These are phyloP conservation scores for Blumeriella jaapii DNA, from an alignment of 2,329 filamentous ascomycete genomes.

Conservation along the genomic window DNA sequence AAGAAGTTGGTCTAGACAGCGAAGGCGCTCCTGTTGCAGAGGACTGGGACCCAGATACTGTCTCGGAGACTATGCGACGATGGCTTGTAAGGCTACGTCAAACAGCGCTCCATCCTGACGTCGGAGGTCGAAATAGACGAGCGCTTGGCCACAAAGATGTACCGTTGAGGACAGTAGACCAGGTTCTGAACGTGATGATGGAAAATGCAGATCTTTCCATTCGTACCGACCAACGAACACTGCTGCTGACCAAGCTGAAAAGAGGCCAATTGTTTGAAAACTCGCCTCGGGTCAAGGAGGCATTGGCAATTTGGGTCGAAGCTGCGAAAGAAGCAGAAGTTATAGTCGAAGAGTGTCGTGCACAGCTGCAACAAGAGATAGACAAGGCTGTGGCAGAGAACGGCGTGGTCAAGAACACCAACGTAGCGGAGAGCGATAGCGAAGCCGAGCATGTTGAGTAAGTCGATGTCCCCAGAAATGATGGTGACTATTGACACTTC, in stretches of 20 bases:
- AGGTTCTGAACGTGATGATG: conserved; percentile 86
- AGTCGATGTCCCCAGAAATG: conserved; percentile 4
- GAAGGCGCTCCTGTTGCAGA: conserved; percentile 50
- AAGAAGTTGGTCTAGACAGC: conserved; percentile 52
- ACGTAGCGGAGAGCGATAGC: conserved; percentile 6
- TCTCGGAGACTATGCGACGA: conserved; percentile 59
- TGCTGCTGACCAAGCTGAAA: conserved; percentile 51
- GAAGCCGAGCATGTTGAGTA: conserved; percentile 24
- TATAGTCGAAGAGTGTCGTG: conserved; percentile 52
- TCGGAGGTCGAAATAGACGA: conserved; percentile 55
- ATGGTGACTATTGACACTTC: neutral
- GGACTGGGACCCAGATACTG: conserved; percentile 56
- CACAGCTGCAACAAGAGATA: conserved; percentile 44
- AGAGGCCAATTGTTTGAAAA: conserved; percentile 73
- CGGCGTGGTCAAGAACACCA: conserved; percentile 22
- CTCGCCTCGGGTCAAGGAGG: conserved; percentile 52
- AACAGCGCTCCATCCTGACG: conserved; percentile 75
- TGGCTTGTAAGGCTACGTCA: conserved; percentile 73
- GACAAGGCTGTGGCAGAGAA: conserved; percentile 12
- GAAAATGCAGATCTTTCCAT: conserved; percentile 65
- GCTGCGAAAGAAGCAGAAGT: conserved; percentile 37
- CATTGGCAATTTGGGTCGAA: conserved; percentile 57
- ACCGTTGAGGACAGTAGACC: conserved; percentile 67
- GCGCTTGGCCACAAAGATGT: conserved; percentile 50
- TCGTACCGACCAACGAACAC: conserved; percentile 54